Base-by-base conservation (phyloP, 495 filamentous ascomycete species). In the Penicillium steckii region DNA sequence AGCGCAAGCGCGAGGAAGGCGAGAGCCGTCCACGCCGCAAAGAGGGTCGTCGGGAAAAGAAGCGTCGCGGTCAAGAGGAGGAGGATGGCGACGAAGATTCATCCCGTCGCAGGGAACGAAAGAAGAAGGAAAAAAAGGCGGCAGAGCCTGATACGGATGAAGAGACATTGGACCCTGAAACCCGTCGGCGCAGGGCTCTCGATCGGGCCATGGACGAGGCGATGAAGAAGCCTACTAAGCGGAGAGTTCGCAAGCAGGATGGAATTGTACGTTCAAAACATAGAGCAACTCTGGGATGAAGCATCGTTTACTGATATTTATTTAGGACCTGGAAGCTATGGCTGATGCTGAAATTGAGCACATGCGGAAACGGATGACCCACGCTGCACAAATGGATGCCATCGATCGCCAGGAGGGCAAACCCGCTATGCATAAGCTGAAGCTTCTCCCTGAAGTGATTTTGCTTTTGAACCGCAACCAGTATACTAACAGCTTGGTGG, bases 381-480 rank as follows among this genome's bases (percentile, higher is more conserved):
- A 88, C 53, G 95, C 95, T 12, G 95, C 93, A 48, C 80, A 90
- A 67, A 82, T 84, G 46, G 95, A 99, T 67, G 89, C 89, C 50
- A 76, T 83, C 25, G 90, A 85, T 29, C 88, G 93, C 56, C 80
- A 87, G 27, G 75, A 84, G 27, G 85, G 85, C 53, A 75, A 89
- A 64, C 89, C 90, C 3, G 94, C 93, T 27, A 84, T 90, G 57
- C 86, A 95, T 71, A 99, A 99, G 69, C 82, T 99, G 30, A 89
- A 90, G 68, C 86, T 99, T 66, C 85, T 99, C 26, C 92, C 94
- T 8, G 90, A 97, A 67, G 95, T 99, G 5, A 85, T 91, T 21
- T 81, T 82, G 38, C 76, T 97, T 6, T 80, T 99, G 30, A 96
- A 90, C 67, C 90, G 91, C 55, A 92, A 91, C 62, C 74, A 79